Evolutionary conservation across 2,329 filamentous ascomycete species (phyloP).

Genomic region (Clonostachys chloroleuca): DNA sequence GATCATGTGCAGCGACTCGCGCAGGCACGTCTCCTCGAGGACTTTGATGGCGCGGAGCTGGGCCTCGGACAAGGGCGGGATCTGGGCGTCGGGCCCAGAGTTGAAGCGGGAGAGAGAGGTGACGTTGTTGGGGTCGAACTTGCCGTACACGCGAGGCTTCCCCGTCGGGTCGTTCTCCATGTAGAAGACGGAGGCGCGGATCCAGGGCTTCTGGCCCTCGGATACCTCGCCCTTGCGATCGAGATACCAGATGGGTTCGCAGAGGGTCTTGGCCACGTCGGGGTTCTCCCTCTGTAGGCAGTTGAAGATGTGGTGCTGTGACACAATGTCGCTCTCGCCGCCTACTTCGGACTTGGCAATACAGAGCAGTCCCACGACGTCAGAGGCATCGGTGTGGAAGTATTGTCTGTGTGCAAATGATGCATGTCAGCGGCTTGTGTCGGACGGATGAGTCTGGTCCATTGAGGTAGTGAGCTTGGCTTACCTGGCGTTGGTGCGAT

Average conservation of each 20-base stretch:
- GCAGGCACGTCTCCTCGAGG: conserved; percentile 67
- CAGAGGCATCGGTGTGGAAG: conserved; percentile 70
- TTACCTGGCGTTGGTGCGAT: conserved; percentile 68
- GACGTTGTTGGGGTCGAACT: conserved; percentile 90
- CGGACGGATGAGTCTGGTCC: conserved; percentile 41
- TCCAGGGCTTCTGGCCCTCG: conserved; percentile 69
- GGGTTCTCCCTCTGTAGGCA: conserved; percentile 70
- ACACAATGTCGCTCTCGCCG: conserved; percentile 78
- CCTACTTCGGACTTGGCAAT: conserved; percentile 72
- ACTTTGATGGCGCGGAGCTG: conserved; percentile 58
- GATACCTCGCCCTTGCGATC: conserved; percentile 84
- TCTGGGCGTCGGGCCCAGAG: conserved; percentile 49
- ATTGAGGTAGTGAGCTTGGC: background rate
- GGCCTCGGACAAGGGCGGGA: conserved; percentile 41
- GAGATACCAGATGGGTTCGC: conserved; percentile 83
- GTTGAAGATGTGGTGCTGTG: conserved; percentile 78
- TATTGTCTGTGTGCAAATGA: conserved; percentile 9
- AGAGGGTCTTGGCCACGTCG: conserved; percentile 71
- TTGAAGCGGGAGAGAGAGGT: conserved; percentile 67
- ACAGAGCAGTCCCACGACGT: conserved; percentile 81
- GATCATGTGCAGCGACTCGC: conserved; percentile 75
- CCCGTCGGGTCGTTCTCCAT: conserved; percentile 56
- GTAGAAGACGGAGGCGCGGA: conserved; percentile 69
- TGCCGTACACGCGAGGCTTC: conserved; percentile 47
- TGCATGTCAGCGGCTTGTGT: background rate